Base-by-base conservation (phyloP, 306 rosid genomes). In the Quercus engelmannii region DNA sequence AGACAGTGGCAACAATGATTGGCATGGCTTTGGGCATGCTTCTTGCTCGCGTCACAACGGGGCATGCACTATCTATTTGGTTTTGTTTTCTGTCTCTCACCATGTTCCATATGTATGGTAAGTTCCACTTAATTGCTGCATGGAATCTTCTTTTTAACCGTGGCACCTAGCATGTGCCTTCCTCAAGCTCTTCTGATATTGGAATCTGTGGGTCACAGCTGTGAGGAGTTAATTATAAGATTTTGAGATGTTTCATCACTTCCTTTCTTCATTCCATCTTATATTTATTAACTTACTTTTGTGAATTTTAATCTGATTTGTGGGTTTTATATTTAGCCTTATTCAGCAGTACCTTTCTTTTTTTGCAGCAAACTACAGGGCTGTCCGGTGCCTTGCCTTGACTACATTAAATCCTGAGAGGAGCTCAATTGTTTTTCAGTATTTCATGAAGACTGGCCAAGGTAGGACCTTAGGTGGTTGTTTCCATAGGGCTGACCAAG, bases 21-120 rank as follows among this genome's bases (percentile, higher is more conserved):
- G 98, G 98, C 82, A 94, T 94, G 97, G 96, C 94, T 15, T 59
- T 90, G 49, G 97, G 97, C 20, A 92, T 94, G 98, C 88, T 94
- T 76, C 93, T 94, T 83, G 98, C 98, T 76, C 97, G 81, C 41
- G 12, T 81, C 20, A 94, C 97, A 54, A 85, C 76, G 74, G 97
- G 90, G 65, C 87, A 81, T 74, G 94, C 98, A 2, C 82, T 90
- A 55, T 93, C 91, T 85, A 89, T 92, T 71, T 93, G 98, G 98
- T 74, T 90, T 82, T 91, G 83, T 1, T 93, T 93, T 83, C 76
- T 93, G 83, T 90, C 89, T 69, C 89, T 89, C 83, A 93, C 98
- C 74, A 20, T 91, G 86, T 91, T 93, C 81, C 98, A 93, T 81
- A 89, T 93, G 87, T 93, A 88, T 71, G 97, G 98, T 93, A 87